Evolutionary conservation across 192 early-diverging fungal genomes (phyloP), one percentile per base, ranked within the genome.

Genomic region (Backusella mclennaniae): DNA sequence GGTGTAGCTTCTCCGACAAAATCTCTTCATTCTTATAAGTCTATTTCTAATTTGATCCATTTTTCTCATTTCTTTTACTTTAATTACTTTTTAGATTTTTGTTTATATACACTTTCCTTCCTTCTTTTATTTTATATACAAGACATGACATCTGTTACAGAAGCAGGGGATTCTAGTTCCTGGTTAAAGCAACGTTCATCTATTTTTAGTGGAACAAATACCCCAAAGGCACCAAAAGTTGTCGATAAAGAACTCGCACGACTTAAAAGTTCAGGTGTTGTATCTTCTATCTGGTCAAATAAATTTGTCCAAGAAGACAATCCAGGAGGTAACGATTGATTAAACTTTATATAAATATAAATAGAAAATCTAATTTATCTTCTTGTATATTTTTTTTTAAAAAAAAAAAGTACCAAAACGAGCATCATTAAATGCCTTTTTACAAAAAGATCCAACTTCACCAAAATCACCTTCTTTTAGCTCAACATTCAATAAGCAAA

Each of bases 301-400:
- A 71, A 71, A 29, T 71, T 71, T 71, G 70, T 71, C 46, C 39
- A 71, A 71, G 41, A 71, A 33, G 70, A 71, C 49, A 71, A 71
- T 49, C 39, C 70, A 71, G 70, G 70, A 71, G 70, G 70, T 71
- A 71, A 49, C 31, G 26, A 71, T 26, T 5, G 9, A 63, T 49
- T 49, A 49, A 49, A 49, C 46, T 63, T 26, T 11, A 23, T 56
- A 56, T 21, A 46, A 44, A 44, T 71, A 71, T 6, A 19, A 23
- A 19, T 46, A 46, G 46, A 71, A 21, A 14, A 71, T 1, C 26
- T 71, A 29, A 36, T 46, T 41, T 59, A 26, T 11, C 12, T 53
- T 21, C 3, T 3, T 21, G 39, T 44, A 44, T 29, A 4, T 26
- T 17, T 33, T n/a, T 35, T 36, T 49, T 49, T 19, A 49, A 49